A percentile compares a stretch with the other conserved stretches of the same genome.
These are phyloP conservation scores for Raphanus raphanistrum DNA, from an alignment of 345 rosid genomes.

Conservation along the genomic window DNA sequence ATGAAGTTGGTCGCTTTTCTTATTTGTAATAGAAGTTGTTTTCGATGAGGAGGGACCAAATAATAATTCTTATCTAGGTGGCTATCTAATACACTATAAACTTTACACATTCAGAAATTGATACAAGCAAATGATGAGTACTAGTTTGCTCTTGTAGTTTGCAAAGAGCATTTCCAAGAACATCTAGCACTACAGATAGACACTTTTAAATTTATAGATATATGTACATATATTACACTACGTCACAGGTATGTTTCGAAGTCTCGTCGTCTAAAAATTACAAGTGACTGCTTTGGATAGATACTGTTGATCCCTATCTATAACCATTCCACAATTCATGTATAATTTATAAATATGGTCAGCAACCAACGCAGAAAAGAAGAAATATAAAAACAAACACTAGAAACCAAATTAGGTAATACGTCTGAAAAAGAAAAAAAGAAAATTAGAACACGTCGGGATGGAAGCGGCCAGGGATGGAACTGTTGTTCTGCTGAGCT, in stretches of 20 bases:
- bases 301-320: background rate
- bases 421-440: background rate
- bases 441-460: constrained; percentile 67
- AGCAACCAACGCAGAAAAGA: constrained; percentile 8
- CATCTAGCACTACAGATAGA: no score
- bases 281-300: background rate
- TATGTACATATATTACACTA: background rate
- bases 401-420: constrained; percentile 5
- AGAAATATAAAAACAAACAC: constrained; percentile 11
- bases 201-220: background rate
- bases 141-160: no score
- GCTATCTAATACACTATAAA: no score
- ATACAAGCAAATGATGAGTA: no score
- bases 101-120: no score
- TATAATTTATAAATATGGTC: background rate
- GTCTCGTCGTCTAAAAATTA: background rate
- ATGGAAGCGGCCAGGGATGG: constrained; percentile 67
- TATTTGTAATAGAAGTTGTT: no score
- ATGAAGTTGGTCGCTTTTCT: no score
- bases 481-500: constrained; percentile 48
- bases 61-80: no score
- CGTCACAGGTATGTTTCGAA: background rate
- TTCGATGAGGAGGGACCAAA: no score
- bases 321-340: constrained; percentile 5
- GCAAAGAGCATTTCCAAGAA: no score